Percentiles rank a stretch among this genome's conserved stretches.
Evolutionary conservation across 2,329 filamentous ascomycete species (phyloP).

Genomic region (Ophiostoma novo-ulmi): DNA sequence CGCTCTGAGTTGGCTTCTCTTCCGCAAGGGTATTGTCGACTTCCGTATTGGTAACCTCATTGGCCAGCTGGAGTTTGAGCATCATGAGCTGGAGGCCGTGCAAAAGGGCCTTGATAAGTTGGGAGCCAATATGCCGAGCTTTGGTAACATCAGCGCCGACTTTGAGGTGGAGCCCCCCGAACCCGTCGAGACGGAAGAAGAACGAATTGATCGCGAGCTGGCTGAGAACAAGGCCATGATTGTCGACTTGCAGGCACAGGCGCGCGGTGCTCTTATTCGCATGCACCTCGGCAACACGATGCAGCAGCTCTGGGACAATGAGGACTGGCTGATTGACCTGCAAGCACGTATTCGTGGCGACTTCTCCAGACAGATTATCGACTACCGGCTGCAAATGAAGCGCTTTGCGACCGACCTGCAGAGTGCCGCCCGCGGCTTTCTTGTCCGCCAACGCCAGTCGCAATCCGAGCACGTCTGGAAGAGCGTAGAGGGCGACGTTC

Average conservation of each 20-base stretch:
- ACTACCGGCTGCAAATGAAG: conserved; percentile 78
- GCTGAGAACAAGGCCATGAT: conserved; percentile 68
- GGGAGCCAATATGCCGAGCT: conserved; percentile 93
- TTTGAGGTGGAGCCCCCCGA: conserved; percentile 78
- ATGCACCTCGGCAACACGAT: conserved; percentile 74
- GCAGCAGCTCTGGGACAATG: conserved; percentile 84
- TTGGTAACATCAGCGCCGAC: conserved; percentile 93
- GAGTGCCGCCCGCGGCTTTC: conserved; percentile 68
- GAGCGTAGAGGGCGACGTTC: conserved; percentile 63
- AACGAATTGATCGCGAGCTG: conserved; percentile 76
- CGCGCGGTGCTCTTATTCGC: conserved; percentile 73
- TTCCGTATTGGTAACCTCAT: conserved; percentile 96
- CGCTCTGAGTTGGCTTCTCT: conserved; percentile 93
- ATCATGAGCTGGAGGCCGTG: conserved; percentile 93
- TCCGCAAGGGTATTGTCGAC: conserved; percentile 87
- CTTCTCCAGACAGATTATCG: conserved; percentile 75
- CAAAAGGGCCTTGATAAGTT: conserved; percentile 96
- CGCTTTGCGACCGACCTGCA: conserved; percentile 75
- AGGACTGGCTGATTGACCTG: conserved; percentile 71
- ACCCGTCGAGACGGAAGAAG: conserved; percentile 83
- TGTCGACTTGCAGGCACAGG: conserved; percentile 77
- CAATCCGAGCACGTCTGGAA: conserved; percentile 64
- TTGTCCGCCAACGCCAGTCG: conserved; percentile 60
- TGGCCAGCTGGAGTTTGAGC: conserved; percentile 92
- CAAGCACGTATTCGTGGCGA: conserved; percentile 85